A percentile compares a stretch with the other conserved stretches of the same genome.
Evolutionary conservation across 1,139 yeast genomes (phyloP).

Genomic region (Zhuliangozyma blackwelliae): DNA sequence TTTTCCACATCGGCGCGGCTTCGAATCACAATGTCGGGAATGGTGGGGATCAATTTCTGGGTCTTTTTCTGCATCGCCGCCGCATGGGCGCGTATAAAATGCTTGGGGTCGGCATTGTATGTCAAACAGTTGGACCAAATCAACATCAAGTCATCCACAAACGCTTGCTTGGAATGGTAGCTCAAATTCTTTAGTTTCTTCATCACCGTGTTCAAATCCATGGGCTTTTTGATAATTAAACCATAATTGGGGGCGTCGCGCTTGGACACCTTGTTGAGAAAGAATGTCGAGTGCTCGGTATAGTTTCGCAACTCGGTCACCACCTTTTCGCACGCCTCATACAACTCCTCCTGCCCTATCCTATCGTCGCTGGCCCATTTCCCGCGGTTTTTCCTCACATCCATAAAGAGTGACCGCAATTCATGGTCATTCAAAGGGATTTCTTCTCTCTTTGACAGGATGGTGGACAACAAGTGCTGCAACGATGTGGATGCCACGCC

Average conservation of each 20-base stretch:
- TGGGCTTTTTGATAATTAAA: conserved; percentile 83
- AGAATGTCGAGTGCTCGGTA: conserved; percentile 96
- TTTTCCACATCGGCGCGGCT: conserved; percentile 83
- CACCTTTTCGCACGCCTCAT: conserved; percentile 96
- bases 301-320: conserved; percentile 84
- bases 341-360: conserved; percentile 94
- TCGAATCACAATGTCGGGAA: conserved; percentile 81
- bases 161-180: conserved; percentile 78
- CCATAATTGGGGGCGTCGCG: conserved; percentile 98
- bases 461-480: conserved; percentile 72
- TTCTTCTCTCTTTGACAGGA: conserved; percentile 74
- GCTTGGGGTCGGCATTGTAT: conserved; percentile 93
- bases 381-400: conserved; percentile 89
- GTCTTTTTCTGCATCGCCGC: conserved; percentile 94
- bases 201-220: conserved; percentile 95
- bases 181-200: conserved; percentile 80
- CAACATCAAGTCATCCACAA: conserved; percentile 88
- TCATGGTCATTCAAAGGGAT: conserved; percentile 80
- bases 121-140: conserved; percentile 94
- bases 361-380: conserved; percentile 96
- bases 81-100: conserved; percentile 87
- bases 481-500: conserved; percentile 73
- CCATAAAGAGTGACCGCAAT: conserved; percentile 78
- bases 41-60: conserved; percentile 66
- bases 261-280: conserved; percentile 88